phyloP scores from a whole-genome alignment of 2,329 filamentous ascomycete species.

The Pestalotiopsis sp. region DNA sequence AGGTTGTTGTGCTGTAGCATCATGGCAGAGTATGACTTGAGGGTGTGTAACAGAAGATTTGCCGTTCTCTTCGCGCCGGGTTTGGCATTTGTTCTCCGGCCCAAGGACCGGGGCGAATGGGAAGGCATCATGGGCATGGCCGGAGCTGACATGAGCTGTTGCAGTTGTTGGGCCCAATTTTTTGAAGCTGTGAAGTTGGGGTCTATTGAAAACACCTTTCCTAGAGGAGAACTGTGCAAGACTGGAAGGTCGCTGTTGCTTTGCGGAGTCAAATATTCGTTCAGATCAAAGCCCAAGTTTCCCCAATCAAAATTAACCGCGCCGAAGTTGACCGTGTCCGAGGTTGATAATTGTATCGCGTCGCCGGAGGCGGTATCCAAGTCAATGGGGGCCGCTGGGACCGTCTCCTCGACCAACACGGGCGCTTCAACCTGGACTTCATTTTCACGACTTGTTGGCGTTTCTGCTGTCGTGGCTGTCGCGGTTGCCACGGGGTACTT shows the following conservation, averaged over 20 bases:
- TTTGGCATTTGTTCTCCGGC: slow-evolving; percentile 23
- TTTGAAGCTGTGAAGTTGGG: neutral
- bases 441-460: neutral
- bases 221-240: no score
- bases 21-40: slow-evolving; percentile 42
- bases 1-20: slow-evolving; percentile 36
- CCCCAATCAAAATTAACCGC: neutral
- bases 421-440: neutral
- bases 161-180: slow-evolving; percentile 14
- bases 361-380: neutral
- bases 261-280: neutral
- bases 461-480: neutral
- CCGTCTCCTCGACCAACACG: neutral
- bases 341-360: neutral
- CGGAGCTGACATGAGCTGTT: neutral
- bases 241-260: neutral
- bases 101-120: slow-evolving; percentile 25
- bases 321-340: neutral
- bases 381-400: no score
- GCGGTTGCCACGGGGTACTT: slow-evolving; percentile 30
- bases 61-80: slow-evolving; percentile 31
- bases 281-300: neutral
- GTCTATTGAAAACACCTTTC: neutral
- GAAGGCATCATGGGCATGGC: slow-evolving; percentile 26
- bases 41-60: slow-evolving; percentile 37